Conservation (phyloP, 2,329 filamentous ascomycete genomes). For the Trichoderma atroviride region DNA sequence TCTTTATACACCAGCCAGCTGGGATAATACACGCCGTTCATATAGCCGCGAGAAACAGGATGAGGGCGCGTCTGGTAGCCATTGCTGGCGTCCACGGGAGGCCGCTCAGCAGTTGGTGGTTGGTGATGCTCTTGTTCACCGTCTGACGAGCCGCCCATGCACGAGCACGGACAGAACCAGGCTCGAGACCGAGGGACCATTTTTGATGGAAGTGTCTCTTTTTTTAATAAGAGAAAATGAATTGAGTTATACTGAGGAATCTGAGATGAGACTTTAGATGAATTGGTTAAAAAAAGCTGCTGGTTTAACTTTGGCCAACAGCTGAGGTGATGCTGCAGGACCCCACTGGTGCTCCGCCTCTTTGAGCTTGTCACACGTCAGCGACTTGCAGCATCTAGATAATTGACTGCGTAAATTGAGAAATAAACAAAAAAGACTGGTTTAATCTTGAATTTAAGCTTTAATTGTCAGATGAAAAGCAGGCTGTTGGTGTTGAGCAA, state of each 20-base stretch:
- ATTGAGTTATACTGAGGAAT: neutral
- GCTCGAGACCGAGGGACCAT: conserved; percentile 7
- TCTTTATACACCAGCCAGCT: conserved; percentile 66
- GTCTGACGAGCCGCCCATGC: conserved; percentile 15
- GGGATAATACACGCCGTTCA: conserved; percentile 61
- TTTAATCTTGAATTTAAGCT: neutral
- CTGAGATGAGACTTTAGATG: neutral
- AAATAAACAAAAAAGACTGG: too few relatives aligned
- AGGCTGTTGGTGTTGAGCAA: neutral
- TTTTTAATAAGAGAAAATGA: neutral
- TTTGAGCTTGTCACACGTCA: neutral
- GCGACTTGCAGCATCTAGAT: neutral
- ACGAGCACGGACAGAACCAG: conserved; percentile 21
- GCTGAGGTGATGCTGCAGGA: conserved; percentile 3
- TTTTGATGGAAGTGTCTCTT: neutral
- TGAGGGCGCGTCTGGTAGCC: neutral
- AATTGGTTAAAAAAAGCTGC: neutral
- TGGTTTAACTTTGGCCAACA: neutral
- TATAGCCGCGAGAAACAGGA: neutral
- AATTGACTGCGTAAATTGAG: neutral
- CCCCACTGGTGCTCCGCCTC: conserved; percentile 22
- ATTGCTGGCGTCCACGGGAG: neutral
- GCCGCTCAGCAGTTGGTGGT: neutral
- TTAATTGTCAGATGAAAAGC: neutral
- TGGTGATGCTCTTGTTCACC: conserved; percentile 8